A percentile compares a stretch with the other conserved stretches of the same genome.
Evolutionary conservation across 208 protist genomes (phyloP).

Genomic region (Naegleria gruberi): DNA sequence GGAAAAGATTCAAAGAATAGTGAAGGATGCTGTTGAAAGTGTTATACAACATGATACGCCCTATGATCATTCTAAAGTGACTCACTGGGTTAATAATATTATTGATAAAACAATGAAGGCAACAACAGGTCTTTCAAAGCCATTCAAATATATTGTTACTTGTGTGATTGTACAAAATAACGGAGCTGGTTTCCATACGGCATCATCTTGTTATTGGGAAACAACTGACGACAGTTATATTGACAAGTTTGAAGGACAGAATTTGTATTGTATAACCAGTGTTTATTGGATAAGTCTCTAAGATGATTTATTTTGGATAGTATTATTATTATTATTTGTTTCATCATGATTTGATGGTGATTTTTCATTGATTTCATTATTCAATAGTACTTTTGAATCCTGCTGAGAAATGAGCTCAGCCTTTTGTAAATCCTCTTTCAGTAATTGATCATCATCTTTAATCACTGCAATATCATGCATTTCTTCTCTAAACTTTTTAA

Average conservation of each 20-base stretch:
- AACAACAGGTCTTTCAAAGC: constrained; percentile 39
- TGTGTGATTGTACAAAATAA: constrained; percentile 70
- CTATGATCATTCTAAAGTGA: constrained; percentile 31
- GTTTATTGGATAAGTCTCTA: background rate
- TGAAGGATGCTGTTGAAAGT: constrained; percentile 32
- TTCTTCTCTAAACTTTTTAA: background rate
- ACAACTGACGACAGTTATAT: constrained; percentile 20
- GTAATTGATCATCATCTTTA: background rate
- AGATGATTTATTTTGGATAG: background rate
- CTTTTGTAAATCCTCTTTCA: background rate
- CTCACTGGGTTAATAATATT: constrained; percentile 37
- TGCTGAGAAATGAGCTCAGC: background rate
- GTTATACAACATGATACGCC: constrained; percentile 29
- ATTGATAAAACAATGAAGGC: constrained; percentile 38
- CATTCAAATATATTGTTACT: constrained; percentile 56
- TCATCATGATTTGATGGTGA: too few species aligned
- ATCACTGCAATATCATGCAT: background rate
- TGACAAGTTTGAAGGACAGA: constrained; percentile 13
- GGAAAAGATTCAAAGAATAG: constrained; percentile 28
- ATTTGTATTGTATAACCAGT: constrained; percentile 13
- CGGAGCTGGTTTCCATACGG: constrained; percentile 60
- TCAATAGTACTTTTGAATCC: background rate
- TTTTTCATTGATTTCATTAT: too few species aligned
- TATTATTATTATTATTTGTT: background rate
- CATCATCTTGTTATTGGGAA: constrained; percentile 64